A percentile compares a stretch with the other conserved stretches of the same genome.
Evolutionary conservation across 2,329 filamentous ascomycete genomes (phyloP).

Genomic region (Coleophoma cylindrospora): DNA sequence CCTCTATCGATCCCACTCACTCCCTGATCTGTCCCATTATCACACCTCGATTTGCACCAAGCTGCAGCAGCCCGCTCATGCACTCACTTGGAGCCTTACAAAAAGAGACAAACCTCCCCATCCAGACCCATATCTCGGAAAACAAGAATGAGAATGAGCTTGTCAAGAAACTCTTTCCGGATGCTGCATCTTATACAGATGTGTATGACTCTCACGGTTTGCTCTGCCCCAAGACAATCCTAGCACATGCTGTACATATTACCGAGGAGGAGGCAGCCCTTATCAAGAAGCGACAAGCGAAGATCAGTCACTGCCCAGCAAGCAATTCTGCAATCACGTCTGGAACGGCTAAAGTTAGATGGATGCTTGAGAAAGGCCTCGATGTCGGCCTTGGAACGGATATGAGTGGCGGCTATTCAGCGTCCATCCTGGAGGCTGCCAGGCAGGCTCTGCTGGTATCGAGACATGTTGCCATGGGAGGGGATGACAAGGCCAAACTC

Average conservation of each 20-base stretch:
- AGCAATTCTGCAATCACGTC: slow-evolving; percentile 80
- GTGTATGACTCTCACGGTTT: slow-evolving; percentile 75
- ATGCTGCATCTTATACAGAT: slow-evolving; percentile 58
- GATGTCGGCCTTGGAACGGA: slow-evolving; percentile 86
- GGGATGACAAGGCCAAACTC: slow-evolving; percentile 52
- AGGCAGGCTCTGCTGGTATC: slow-evolving; percentile 77
- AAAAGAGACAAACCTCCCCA: slow-evolving; percentile 54
- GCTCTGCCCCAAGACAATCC: slow-evolving; percentile 67
- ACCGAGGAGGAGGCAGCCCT: slow-evolving; percentile 59
- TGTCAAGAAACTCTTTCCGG: slow-evolving; percentile 66
- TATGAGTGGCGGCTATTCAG: slow-evolving; percentile 80
- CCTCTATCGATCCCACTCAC: slow-evolving; percentile 57
- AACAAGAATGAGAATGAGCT: slow-evolving; percentile 70
- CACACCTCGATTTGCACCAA: slow-evolving; percentile 66
- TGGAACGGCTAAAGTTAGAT: slow-evolving; percentile 71
- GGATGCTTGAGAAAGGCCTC: slow-evolving; percentile 68
- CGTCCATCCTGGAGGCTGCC: slow-evolving; percentile 77
- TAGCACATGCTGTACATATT: slow-evolving; percentile 83
- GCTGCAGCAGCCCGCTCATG: slow-evolving; percentile 58
- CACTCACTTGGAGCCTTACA: slow-evolving; percentile 59
- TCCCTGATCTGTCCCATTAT: slow-evolving; percentile 72
- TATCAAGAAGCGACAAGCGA: slow-evolving; percentile 55
- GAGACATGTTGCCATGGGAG: slow-evolving; percentile 60
- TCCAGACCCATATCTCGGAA: slow-evolving; percentile 90
- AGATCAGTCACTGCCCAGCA: slow-evolving; percentile 81